Base-by-base conservation (phyloP, 345 rosid genomes). In the Leavenworthia alabamica region DNA sequence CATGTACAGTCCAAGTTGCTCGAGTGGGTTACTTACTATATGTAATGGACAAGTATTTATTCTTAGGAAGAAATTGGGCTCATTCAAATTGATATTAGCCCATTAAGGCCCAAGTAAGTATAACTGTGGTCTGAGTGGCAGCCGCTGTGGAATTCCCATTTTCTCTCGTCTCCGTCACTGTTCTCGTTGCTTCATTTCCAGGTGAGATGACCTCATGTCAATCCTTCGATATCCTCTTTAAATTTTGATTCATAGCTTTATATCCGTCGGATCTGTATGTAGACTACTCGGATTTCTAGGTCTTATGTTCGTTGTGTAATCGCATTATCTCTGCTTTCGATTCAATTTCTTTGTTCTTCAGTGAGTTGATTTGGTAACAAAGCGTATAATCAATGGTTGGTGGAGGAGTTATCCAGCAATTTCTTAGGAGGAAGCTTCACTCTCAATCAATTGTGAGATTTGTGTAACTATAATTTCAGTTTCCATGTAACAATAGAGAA, bases 391-490 rank as follows among this genome's bases (percentile, higher is more conserved):
- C 64, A 76, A 92, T 92, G 98, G 90, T 79, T n/a, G n/a, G n/a
- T 82, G 96, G 96, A 76, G 92, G 93, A 64, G 60, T 89, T 44
- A 86, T 92, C 80, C 90, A 76, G 77, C 98, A 82, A 79, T 89
- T 88, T 68, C 80, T 92, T 62, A 80, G 89, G 80, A 82, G 86
- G 78, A 86, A 85, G 68, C 82, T 86, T 71, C 90, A 79, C 64
- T 78, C 82, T 57, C 82, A 82, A 43, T 73, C 83, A 33, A 39
- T 79, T 62, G 96, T 92, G 79, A 83, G 80, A 60, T 36, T 6
- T 51, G n/a, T n/a, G n/a, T n/a, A n/a, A n/a, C n/a, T n/a, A n/a
- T n/a, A n/a, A n/a, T n/a, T n/a, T n/a, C n/a, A n/a, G n/a, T n/a
- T n/a, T n/a, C n/a, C n/a, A n/a, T n/a, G n/a, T n/a, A n/a, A n/a